Conservation (phyloP, 2,329 filamentous ascomycete genomes). For the Diplodia sapinea region DNA sequence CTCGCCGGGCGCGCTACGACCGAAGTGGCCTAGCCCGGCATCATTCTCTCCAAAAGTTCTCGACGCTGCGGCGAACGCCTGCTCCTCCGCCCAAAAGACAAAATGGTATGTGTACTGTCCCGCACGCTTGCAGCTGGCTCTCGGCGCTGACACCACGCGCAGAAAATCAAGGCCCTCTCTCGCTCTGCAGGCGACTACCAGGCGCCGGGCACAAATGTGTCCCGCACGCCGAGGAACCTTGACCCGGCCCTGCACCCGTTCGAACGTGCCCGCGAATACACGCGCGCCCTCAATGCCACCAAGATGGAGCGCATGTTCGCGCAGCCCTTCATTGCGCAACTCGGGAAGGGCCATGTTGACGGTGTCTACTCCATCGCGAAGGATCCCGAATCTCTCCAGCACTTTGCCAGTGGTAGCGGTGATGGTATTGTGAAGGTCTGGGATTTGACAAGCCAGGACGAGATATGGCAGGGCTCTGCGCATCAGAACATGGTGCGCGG, state of each 20-base stretch:
- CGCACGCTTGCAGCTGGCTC: not conserved
- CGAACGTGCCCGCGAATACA: conserved; percentile 87
- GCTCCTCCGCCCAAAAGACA: conserved; percentile 29
- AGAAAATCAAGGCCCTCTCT: conserved; percentile 64
- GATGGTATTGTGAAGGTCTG: conserved; percentile 92
- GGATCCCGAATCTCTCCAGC: conserved; percentile 47
- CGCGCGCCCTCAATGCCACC: conserved; percentile 78
- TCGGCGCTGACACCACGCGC: not conserved
- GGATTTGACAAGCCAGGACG: conserved; percentile 75
- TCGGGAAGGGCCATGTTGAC: conserved; percentile 90
- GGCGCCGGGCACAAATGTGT: conserved; percentile 68
- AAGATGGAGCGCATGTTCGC: conserved; percentile 95
- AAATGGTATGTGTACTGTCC: conserved; percentile 23
- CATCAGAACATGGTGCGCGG: conserved; percentile 95
- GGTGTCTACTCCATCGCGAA: conserved; percentile 64
- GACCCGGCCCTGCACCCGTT: conserved; percentile 89
- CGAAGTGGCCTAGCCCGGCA: not conserved
- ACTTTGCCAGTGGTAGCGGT: conserved; percentile 59
- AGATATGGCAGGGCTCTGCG: conserved; percentile 78
- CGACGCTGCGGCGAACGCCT: conserved; percentile 28
- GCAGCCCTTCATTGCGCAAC: conserved; percentile 80
- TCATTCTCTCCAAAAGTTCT: conserved; percentile 31
- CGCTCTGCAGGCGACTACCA: conserved; percentile 69
- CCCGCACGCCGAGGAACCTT: conserved; percentile 71
- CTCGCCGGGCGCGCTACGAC: conserved; percentile 20